phyloP scores from a whole-genome alignment of 2,329 filamentous ascomycete genomes.

The Ilyonectria destructans region DNA sequence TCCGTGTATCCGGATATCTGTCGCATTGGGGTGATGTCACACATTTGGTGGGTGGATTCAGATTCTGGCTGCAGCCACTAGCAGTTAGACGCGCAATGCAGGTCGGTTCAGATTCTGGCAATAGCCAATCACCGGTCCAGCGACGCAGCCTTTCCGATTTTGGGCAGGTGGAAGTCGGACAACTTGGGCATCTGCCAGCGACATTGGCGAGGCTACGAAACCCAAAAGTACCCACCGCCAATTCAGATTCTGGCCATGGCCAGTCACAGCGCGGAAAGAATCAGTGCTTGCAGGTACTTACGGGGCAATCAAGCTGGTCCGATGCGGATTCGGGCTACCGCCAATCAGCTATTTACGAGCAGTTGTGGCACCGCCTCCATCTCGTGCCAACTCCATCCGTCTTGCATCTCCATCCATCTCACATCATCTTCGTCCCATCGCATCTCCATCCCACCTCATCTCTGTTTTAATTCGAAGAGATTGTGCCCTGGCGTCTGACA shows the following conservation, averaged over 20 bases:
- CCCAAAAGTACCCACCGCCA: too few relatives aligned
- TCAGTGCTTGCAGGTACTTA: background rate
- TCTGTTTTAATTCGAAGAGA: background rate
- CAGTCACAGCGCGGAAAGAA: background rate
- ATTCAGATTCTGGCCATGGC: background rate
- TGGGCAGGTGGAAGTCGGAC: background rate
- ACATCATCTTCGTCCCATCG: background rate
- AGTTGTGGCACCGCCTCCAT: background rate
- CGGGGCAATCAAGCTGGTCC: background rate
- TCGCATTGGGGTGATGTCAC: background rate
- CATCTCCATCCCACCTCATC: background rate
- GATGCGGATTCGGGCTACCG: background rate
- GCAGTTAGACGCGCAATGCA: background rate
- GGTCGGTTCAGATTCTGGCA: constrained; percentile 12
- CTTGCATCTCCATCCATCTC: background rate
- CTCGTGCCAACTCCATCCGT: background rate
- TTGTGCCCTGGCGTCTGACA: too few relatives aligned
- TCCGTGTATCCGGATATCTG: too few relatives aligned
- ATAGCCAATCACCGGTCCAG: background rate
- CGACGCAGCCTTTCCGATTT: background rate
- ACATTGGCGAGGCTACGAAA: too few relatives aligned
- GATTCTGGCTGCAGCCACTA: constrained; percentile 17
- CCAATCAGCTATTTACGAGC: background rate
- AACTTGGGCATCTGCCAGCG: background rate
- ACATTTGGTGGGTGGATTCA: background rate